Conservation (phyloP, 768 basidiomycete genomes). For the Boletus eberwhitei region DNA sequence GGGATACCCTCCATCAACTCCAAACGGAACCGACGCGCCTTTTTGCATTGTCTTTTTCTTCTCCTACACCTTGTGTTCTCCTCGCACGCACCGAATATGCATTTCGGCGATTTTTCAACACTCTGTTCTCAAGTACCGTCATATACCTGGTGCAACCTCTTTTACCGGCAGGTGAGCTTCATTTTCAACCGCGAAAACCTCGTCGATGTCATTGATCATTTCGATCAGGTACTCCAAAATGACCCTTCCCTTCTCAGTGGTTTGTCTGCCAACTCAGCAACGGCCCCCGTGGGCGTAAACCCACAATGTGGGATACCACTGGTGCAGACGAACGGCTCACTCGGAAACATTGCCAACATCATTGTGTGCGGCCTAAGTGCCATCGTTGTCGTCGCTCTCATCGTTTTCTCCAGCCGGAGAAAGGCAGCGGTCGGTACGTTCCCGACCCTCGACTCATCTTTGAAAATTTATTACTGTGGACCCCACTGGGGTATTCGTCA, state of each 20-base stretch:
- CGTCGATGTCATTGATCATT: slow-evolving; percentile 21
- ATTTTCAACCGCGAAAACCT: slow-evolving; percentile 4
- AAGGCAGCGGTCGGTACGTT: slow-evolving; percentile 85
- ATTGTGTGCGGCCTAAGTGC: slow-evolving; percentile 75
- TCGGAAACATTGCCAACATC: slow-evolving; percentile 87
- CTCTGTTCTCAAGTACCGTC: slow-evolving; percentile 70
- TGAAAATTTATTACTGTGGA: background rate
- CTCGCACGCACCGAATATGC: slow-evolving; percentile 34
- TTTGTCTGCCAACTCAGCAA: slow-evolving; percentile 39
- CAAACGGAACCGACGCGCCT: slow-evolving; percentile 4
- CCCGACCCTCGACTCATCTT: background rate
- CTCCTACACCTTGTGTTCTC: background rate
- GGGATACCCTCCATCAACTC: slow-evolving; percentile 10
- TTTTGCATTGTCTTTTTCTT: background rate
- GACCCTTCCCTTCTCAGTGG: slow-evolving; percentile 36
- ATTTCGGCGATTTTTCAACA: slow-evolving; percentile 71
- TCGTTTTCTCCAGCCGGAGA: slow-evolving; percentile 56
- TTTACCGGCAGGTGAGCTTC: slow-evolving; percentile 74
- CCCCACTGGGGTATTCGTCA: background rate
- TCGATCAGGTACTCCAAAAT: slow-evolving; percentile 39
- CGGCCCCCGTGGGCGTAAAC: slow-evolving; percentile 81
- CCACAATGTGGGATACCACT: slow-evolving; percentile 74
- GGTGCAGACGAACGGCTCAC: slow-evolving; percentile 51
- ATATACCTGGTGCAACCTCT: slow-evolving; percentile 93
- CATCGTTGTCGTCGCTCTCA: slow-evolving; percentile 53